Conservation (phyloP, 176 grass and related monocot species). For the Luzula sylvatica region DNA sequence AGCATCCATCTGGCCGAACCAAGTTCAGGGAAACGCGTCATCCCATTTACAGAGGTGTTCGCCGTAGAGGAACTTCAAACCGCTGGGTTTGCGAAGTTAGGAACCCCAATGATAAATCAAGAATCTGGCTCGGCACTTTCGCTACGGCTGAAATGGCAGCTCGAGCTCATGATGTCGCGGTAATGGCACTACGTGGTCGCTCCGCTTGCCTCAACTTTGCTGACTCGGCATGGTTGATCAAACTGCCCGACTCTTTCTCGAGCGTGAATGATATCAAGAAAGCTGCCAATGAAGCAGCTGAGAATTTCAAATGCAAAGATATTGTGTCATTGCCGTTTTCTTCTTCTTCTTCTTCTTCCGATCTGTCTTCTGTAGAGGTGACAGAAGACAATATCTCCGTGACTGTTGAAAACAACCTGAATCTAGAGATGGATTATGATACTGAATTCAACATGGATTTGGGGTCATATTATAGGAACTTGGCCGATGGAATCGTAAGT, state of each 20-base stretch:
- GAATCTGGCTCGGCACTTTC: conserved; percentile 88
- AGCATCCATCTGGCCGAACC: conserved; percentile 56
- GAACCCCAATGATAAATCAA: conserved; percentile 21
- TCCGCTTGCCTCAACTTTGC: conserved; percentile 62
- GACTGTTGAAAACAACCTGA: background rate
- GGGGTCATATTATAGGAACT: conserved; percentile 27
- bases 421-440: background rate
- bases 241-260: background rate
- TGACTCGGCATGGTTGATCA: conserved; percentile 39
- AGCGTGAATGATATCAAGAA: conserved; percentile 22
- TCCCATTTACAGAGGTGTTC: conserved; percentile 52
- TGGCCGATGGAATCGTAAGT: background rate
- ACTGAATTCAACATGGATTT: conserved; percentile 26
- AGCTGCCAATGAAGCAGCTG: conserved; percentile 22
- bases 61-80: conserved; percentile 20
- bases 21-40: conserved; percentile 79
- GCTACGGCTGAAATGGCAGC: conserved; percentile 42
- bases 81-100: conserved; percentile 68
- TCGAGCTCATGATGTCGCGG: conserved; percentile 63
- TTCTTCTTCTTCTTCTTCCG: background rate
- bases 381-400: background rate
- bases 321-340: too few relatives aligned
- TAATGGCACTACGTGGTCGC: conserved; percentile 28
- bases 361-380: background rate
- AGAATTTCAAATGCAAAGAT: too few relatives aligned